A percentile compares a stretch with the other conserved stretches of the same genome.
phyloP scores from a whole-genome alignment of 2,329 filamentous ascomycete genomes.

The Diaporthe aspalathi region DNA sequence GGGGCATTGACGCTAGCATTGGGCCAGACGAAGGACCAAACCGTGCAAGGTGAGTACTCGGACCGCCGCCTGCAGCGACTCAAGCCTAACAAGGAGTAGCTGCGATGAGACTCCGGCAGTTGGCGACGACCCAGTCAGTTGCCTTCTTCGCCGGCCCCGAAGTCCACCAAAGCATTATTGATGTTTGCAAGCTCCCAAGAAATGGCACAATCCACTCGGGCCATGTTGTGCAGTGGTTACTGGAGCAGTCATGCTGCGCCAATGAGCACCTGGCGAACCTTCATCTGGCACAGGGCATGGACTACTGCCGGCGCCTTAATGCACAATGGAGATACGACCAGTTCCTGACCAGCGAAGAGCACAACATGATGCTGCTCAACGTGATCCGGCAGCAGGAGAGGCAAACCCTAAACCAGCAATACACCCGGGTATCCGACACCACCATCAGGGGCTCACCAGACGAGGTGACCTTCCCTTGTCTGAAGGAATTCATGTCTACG shows the following conservation, averaged over 20 bases:
- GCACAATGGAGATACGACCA: constrained; percentile 56
- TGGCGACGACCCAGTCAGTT: constrained; percentile 66
- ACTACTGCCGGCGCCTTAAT: constrained; percentile 69
- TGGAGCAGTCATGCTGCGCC: constrained; percentile 70
- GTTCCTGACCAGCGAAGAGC: constrained; percentile 50
- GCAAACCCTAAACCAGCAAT: constrained; percentile 68
- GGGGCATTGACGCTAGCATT: constrained; percentile 68
- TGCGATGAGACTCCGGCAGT: constrained; percentile 73
- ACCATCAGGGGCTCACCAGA: constrained; percentile 42
- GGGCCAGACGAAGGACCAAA: constrained; percentile 69
- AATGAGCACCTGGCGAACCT: constrained; percentile 70
- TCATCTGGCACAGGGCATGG: constrained; percentile 68
- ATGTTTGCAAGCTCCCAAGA: constrained; percentile 51
- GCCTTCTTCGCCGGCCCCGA: constrained; percentile 68
- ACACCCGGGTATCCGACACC: constrained; percentile 50
- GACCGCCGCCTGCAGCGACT: background rate
- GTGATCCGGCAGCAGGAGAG: constrained; percentile 64
- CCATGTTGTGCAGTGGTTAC: constrained; percentile 65
- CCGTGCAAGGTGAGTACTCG: constrained; percentile 64
- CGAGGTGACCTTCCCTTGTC: constrained; percentile 31
- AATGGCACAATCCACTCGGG: constrained; percentile 53
- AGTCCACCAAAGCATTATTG: constrained; percentile 70
- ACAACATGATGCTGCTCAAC: constrained; percentile 55
- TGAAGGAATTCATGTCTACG: constrained; percentile 48
- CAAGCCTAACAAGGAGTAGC: constrained; percentile 51